Conservation (phyloP, 1,284 basidiomycete species). For the Caloboletus inedulis region DNA sequence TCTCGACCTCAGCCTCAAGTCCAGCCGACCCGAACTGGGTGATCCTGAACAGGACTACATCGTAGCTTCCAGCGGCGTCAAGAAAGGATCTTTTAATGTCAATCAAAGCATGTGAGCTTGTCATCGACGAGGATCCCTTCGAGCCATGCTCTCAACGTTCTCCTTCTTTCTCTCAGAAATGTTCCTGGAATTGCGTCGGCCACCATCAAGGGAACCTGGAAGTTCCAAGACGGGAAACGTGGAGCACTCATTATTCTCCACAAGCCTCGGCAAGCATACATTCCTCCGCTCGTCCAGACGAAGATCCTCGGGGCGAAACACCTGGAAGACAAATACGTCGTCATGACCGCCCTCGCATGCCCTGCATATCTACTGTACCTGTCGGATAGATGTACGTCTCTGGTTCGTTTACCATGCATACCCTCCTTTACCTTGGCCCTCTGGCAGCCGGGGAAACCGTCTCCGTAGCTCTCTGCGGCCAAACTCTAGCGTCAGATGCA, state of each 20-base stretch:
- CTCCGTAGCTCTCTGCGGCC: not conserved
- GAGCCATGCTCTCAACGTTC: not conserved
- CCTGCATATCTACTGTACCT: conserved; percentile 22
- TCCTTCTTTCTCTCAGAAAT: not conserved
- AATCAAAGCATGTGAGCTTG: not conserved
- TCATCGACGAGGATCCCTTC: not conserved
- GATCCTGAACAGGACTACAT: conserved; percentile 1
- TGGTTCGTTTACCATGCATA: not conserved
- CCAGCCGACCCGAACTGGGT: not conserved
- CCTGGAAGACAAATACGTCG: conserved; percentile 12
- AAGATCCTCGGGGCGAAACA: not conserved
- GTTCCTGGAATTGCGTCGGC: conserved; percentile 7
- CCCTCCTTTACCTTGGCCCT: not conserved
- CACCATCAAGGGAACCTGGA: conserved; percentile 17
- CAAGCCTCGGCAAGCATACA: conserved; percentile 3
- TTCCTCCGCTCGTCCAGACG: conserved; percentile 1
- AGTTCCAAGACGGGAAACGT: conserved; percentile 13
- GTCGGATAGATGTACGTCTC: conserved; percentile 13
- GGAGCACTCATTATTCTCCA: conserved; percentile 16
- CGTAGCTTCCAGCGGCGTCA: conserved; percentile 9
- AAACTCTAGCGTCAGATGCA: not conserved
- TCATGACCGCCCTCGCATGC: conserved; percentile 12
- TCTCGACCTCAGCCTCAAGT: not conserved
- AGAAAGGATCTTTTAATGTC: not conserved
- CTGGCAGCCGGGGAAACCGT: conserved; percentile 10